Base-by-base conservation (phyloP, 495 filamentous ascomycete species). In the Hypoxylon perforatum region DNA sequence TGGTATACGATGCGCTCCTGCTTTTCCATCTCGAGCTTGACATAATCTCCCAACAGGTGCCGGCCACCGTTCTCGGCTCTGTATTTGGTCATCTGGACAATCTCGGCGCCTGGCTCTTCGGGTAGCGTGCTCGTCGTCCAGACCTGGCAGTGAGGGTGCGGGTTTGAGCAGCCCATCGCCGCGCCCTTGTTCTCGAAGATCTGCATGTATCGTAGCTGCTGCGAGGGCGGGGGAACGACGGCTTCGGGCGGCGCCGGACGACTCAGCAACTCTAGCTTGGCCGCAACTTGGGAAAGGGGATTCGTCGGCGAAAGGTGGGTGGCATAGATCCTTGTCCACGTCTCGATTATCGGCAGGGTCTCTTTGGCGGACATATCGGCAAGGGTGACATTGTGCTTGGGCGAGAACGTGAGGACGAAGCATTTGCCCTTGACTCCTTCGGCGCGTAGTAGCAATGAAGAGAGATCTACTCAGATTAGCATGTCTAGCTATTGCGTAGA, bases 141-240 rank as follows among this genome's bases (percentile, higher is more conserved):
- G 65, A 97, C 86, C 73, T 99, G 95, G 50, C 95, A 93, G 77
- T 98, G 95, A 0, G 95, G 95, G 78, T 99, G 95, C 5, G 95
- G 96, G 76, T 99, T 99, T 2, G 95, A 98, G 84, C 95, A 99
- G 23, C 95, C 95, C 95, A 99, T 99, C 4, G 95, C 92, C 0
- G 91, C 88, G 46, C 95, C 95, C 80, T 99, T 99, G 82, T 99
- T 99, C 79, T 99, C 95, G 63, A 99, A 98, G 66, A 99, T 97
- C 77, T 99, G 95, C 94, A 99, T 97, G 77, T 96, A 98, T 46
- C 88, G 87, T 70, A 96, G 92, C 76, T 97, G 93, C 56, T 90
- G 84, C 46, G 85, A 88, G 5, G 93, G 87, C 30, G 81, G 79
- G 52, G 69, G 82, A 14, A 72, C 73, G 72, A 73, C 78, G 51